Base-by-base conservation (phyloP, 83 land plant species). In the Larix sibirica region DNA sequence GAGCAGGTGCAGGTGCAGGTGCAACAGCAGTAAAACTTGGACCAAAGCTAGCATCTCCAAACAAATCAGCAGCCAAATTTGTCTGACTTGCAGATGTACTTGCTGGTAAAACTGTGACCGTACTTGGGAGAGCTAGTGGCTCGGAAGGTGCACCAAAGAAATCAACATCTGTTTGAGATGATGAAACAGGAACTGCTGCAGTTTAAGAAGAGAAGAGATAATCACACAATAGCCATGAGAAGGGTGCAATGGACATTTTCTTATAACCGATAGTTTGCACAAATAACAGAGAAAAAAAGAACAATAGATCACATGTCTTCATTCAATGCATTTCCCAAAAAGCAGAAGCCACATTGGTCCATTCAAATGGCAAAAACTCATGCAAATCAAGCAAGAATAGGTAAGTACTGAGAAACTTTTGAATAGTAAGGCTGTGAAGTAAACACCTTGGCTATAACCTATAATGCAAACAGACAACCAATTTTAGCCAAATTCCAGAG, bases 101-200 rank as follows among this genome's bases (percentile, higher is more conserved):
- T 36, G 83, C 75, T 21, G 93, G 83, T 79, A 89, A 61, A 36
- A 83, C 71, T 28, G 92, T 87, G 74, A 84, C 77, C 17, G 95
- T 54, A 79, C 84, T 80, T 62, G 86, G 79, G 31, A 83, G 80
- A 26, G 80, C 80, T 78, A 78, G 83, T 33, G 86, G 47, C 6
- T 83, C 90, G 18, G 93, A 66, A 40, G 91, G 63, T 8, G 98
- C 88, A 23, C 92, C 96, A 87, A 96, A 91, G 8, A 92, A 80
- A 83, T 96, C 92, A 67, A 87, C 66, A 58, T 90, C 93, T 56
- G 83, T 73, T 79, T 62, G 84, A 66, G 73, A 87, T 28, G 92
- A 69, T 21, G 87, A 66, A 82, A 79, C 24, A 60, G 94, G 63
- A 61, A 88, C 44, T n/a, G 89, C 85, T 68, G 73, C 81, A 31